Conservation (phyloP, 2,329 filamentous ascomycete genomes). For the Colletotrichum godetiae region DNA sequence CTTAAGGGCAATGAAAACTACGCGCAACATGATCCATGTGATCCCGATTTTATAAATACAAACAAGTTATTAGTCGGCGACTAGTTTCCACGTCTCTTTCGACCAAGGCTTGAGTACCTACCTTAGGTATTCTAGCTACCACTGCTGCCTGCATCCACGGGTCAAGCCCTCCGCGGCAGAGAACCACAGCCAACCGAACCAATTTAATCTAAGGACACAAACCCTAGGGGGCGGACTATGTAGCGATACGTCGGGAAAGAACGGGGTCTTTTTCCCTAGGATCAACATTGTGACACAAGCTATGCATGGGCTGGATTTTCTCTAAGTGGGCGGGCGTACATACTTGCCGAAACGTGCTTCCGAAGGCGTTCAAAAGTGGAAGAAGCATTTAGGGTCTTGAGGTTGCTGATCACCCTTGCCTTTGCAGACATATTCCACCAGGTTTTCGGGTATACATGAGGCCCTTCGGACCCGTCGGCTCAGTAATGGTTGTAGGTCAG, state of each 20-base stretch:
- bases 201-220: neutral
- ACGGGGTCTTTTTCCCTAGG: neutral
- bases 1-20: too few species aligned
- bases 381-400: neutral
- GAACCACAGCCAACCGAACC: too few species aligned
- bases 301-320: neutral
- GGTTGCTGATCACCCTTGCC: neutral
- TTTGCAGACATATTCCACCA: neutral
- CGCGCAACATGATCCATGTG: too few species aligned
- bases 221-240: neutral
- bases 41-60: too few species aligned
- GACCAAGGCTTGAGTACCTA: too few species aligned
- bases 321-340: neutral
- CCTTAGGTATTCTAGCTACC: too few species aligned
- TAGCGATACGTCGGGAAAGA: neutral
- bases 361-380: neutral
- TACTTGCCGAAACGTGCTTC: neutral
- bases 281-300: neutral
- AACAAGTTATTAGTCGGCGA: too few species aligned
- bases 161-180: too few species aligned
- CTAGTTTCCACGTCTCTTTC: too few species aligned
- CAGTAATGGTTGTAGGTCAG: neutral
- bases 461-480: neutral
- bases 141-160: too few species aligned
- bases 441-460: neutral